Evolutionary conservation across 163 green algal species (phyloP).

Genomic region (Chloromonas sp.): DNA sequence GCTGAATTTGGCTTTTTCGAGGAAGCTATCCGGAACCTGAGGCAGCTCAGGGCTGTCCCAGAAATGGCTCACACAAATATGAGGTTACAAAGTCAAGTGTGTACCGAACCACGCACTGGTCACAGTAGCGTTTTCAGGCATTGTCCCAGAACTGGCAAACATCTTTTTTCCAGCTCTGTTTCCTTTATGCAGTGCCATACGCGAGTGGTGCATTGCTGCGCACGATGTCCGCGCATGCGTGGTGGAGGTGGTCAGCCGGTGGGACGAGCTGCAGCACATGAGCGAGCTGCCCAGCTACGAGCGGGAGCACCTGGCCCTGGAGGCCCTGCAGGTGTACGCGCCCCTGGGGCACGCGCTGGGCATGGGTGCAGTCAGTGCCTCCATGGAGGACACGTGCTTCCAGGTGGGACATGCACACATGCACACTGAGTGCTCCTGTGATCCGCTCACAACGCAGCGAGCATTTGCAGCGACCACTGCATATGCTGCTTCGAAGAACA

Average conservation of each 20-base stretch:
- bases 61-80: too few species aligned
- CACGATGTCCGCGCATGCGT: conserved; percentile 67
- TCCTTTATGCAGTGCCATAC: conserved; percentile 46
- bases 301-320: conserved; percentile 57
- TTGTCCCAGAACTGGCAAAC: too few species aligned
- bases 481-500: too few species aligned
- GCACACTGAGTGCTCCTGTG: neutral
- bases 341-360: conserved; percentile 78
- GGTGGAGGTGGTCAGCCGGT: conserved; percentile 63
- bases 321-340: conserved; percentile 40
- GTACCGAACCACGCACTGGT: too few species aligned
- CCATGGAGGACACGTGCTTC: conserved; percentile 75
- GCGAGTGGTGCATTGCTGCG: conserved; percentile 68
- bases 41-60: too few species aligned
- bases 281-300: conserved; percentile 19
- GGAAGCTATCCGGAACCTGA: too few species aligned
- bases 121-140: too few species aligned
- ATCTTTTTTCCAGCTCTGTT: too few species aligned
- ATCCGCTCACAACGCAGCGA: too few species aligned
- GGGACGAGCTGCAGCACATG: conserved; percentile 47
- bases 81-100: too few species aligned
- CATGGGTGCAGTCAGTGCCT: conserved; percentile 37
- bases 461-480: too few species aligned
- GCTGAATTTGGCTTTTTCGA: too few species aligned
- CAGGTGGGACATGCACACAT: conserved; percentile 32